Conservation (phyloP, 2,329 filamentous ascomycete species). For the Incumbomyces lentus region DNA sequence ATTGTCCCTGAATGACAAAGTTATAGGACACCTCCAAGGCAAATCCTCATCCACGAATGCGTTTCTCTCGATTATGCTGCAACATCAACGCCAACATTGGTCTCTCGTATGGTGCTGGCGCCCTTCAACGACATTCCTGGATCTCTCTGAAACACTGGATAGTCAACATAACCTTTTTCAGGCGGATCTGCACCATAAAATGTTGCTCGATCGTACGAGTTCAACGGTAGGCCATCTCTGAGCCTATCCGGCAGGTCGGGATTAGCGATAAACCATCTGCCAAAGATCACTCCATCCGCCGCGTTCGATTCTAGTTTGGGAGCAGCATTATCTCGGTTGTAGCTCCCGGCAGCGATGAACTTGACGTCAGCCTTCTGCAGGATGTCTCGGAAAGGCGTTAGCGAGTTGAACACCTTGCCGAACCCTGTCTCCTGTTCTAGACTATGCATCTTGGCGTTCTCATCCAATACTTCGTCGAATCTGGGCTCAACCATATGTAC, state of each 20-base stretch:
- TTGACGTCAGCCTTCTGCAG: constrained; percentile 35
- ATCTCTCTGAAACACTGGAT: constrained; percentile 14
- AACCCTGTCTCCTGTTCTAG: not conserved
- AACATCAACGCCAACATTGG: no score
- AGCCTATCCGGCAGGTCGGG: constrained; percentile 8
- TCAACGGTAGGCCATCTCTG: constrained; percentile 8
- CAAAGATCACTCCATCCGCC: constrained; percentile 6
- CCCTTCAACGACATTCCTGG: constrained; percentile 7
- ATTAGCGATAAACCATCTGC: constrained; percentile 8
- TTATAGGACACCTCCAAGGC: no score
- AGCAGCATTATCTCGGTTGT: constrained; percentile 28
- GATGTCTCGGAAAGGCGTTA: constrained; percentile 15
- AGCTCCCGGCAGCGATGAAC: constrained; percentile 42
- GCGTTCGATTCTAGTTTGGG: constrained; percentile 24
- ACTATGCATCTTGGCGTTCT: not conserved
- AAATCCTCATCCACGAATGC: no score
- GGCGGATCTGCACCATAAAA: constrained; percentile 10
- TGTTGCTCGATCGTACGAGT: constrained; percentile 7
- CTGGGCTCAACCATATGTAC: constrained; percentile 53
- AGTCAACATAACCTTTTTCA: constrained; percentile 8
- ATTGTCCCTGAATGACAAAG: no score
- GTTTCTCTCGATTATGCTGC: no score
- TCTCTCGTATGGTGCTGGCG: no score
- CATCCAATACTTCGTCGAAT: constrained; percentile 22
- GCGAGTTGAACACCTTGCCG: not conserved